phyloP scores from a whole-genome alignment of 805 yeast species.

The Cyberlindnera japonica region DNA sequence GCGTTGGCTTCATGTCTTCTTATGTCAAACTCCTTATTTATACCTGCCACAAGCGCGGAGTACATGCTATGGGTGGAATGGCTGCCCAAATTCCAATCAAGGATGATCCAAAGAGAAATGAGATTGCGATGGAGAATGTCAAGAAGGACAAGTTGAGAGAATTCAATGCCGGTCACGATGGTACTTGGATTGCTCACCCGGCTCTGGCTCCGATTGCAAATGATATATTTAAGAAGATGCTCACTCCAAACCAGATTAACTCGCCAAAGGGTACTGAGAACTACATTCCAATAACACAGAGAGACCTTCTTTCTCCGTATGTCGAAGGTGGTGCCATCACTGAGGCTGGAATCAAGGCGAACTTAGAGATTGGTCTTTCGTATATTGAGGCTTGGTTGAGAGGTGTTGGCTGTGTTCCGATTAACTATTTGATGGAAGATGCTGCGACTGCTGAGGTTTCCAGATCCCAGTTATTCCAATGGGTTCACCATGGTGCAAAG shows the following conservation, averaged over 20 bases:
- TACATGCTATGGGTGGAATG: constrained; percentile 90
- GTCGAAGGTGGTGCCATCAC: constrained; percentile 64
- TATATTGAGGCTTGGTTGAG: constrained; percentile 87
- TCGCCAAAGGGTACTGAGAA: constrained; percentile 31
- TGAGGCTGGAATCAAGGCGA: constrained; percentile 64
- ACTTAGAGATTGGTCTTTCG: constrained; percentile 69
- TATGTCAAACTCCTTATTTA: constrained; percentile 72
- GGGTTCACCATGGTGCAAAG: constrained; percentile 70
- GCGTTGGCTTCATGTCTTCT: constrained; percentile 76
- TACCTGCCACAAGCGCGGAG: constrained; percentile 73
- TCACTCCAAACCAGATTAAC: constrained; percentile 73
- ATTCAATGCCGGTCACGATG: constrained; percentile 76
- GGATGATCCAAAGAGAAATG: constrained; percentile 60
- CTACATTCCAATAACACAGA: constrained; percentile 35
- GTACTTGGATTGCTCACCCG: constrained; percentile 89
- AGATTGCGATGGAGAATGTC: constrained; percentile 66
- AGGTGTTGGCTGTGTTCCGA: constrained; percentile 82
- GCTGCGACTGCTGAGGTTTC: constrained; percentile 90
- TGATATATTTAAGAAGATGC: constrained; percentile 72
- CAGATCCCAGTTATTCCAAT: constrained; percentile 76
- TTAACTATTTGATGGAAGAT: constrained; percentile 83
- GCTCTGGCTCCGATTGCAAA: constrained; percentile 73
- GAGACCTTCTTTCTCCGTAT: constrained; percentile 42
- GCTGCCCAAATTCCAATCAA: constrained; percentile 85
- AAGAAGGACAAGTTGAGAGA: constrained; percentile 73